Evolutionary conservation across 768 basidiomycete species (phyloP), one percentile per base, ranked within the genome.

Genomic region (Pleurotus tuber-regium): DNA sequence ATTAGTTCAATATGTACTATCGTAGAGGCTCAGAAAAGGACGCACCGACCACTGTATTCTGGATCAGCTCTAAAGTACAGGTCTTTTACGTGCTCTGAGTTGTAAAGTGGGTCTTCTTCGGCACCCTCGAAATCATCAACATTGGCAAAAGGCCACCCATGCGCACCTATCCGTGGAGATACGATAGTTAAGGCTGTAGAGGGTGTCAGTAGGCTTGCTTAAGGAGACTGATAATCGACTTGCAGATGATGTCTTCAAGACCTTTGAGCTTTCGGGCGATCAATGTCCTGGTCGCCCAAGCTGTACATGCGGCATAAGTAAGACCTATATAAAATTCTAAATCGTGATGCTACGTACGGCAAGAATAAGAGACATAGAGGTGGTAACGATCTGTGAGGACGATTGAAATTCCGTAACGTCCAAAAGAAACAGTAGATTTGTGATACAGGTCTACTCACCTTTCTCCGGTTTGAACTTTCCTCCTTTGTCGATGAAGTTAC

Each of bases 241-340:
- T 57, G 91, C 93, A 73, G 53, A 99, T 82, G 54, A 90, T 71
- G 21, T 86, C 77, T 57, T 98, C 89, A 19, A 99, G 76, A 1
- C 95, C 94, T 66, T 99, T 99, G 60, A 98, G 78, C 68, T 92
- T 85, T 57, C 95, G 79, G 3, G 87, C 75, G 59, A 98, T 97
- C 55, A 97, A 73, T 3, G 94, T 82, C 57, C 96, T 79, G 21
- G 92, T 92, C 0, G 96, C 96, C 96, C 95, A 98, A 7, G 96
- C 88, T 90, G 40, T 12, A 51, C 14, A 43, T n/a, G n/a, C n/a
- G 23, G 50, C 21, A 55, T 57, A 40, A 16, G 16, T 26, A n/a
- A n/a, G 4, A 9, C 11, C 23, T 6, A 7, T 42, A 2, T 23
- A 41, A 5, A 23, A 7, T 21, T 8, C 18, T 11, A 28, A 31